These are phyloP conservation scores for Aspergillus nidulans DNA, from an alignment of 495 filamentous ascomycete genomes.

Conservation along the genomic window DNA sequence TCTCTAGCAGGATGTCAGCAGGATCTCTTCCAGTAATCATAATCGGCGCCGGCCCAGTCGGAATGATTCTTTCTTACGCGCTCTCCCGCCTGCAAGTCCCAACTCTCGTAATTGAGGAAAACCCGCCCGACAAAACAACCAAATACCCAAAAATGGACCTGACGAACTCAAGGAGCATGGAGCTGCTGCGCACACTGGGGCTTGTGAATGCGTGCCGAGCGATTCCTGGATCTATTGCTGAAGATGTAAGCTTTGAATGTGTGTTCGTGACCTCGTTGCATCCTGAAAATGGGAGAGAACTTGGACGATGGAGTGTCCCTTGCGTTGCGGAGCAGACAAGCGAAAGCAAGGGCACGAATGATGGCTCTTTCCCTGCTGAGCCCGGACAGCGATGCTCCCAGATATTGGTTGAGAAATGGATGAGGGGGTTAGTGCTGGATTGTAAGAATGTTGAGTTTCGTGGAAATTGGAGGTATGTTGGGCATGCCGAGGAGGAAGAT, in stretches of 20 bases:
- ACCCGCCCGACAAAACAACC: constrained; percentile 40
- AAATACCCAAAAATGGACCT: constrained; percentile 32
- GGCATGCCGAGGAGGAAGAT: constrained; percentile 11
- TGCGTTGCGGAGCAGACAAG: constrained; percentile 3
- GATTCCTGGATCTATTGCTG: not conserved
- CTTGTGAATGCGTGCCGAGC: constrained; percentile 20
- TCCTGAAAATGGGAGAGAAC: not conserved
- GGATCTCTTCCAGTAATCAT: not conserved
- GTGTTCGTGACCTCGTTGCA: not conserved
- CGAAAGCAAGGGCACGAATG: constrained; percentile 8
- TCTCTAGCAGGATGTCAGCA: not conserved
- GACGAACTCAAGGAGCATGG: constrained; percentile 31
- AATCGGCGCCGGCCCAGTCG: constrained; percentile 5
- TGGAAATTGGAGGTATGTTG: constrained; percentile 17
- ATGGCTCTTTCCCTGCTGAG: constrained; percentile 10
- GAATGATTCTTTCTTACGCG: constrained; percentile 1
- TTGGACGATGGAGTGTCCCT: constrained; percentile 2
- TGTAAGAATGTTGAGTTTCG: constrained; percentile 1
- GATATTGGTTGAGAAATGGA: constrained; percentile 18
- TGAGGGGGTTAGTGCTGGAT: constrained; percentile 9
- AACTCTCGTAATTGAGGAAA: constrained; percentile 71
- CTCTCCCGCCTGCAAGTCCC: constrained; percentile 6
- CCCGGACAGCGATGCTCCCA: constrained; percentile 22
- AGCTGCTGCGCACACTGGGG: constrained; percentile 25
- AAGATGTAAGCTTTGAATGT: not conserved